These are phyloP conservation scores for Aspergillus novoparasiticus DNA, from an alignment of 2,329 filamentous ascomycete species.

Conservation along the genomic window DNA sequence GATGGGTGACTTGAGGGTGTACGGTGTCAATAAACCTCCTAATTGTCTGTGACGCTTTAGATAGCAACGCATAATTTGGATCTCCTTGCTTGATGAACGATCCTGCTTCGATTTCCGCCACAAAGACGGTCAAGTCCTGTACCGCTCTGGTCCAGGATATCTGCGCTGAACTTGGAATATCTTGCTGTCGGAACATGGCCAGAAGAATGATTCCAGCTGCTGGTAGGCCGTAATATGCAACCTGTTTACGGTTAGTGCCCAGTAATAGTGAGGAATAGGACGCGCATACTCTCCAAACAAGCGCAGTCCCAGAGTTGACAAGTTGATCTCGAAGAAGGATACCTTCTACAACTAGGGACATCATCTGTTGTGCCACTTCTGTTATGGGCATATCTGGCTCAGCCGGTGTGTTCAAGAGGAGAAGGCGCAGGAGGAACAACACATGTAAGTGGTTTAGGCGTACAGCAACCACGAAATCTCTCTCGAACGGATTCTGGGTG, in stretches of 20 bases:
- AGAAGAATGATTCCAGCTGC: slow-evolving; percentile 33
- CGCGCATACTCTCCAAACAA: slow-evolving; percentile 30
- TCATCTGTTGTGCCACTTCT: slow-evolving; percentile 30
- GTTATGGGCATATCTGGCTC: slow-evolving; percentile 29
- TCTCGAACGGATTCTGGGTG: slow-evolving; percentile 23
- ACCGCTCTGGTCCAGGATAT: slow-evolving; percentile 24
- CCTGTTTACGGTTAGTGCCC: slow-evolving; percentile 13
- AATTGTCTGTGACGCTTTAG: slow-evolving; percentile 29
- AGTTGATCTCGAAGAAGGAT: slow-evolving; percentile 30
- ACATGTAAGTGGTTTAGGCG: slow-evolving; percentile 32
- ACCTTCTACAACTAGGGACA: slow-evolving; percentile 29
- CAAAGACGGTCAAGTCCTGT: slow-evolving; percentile 32
- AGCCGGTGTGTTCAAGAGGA: slow-evolving; percentile 25
- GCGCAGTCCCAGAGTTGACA: slow-evolving; percentile 29
- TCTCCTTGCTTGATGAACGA: slow-evolving; percentile 27
- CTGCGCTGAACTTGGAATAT: slow-evolving; percentile 9
- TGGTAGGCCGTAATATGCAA: slow-evolving; percentile 33
- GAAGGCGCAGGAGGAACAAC: slow-evolving; percentile 28
- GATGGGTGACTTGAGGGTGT: no score
- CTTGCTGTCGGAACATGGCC: slow-evolving; percentile 27
- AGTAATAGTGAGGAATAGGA: background rate
- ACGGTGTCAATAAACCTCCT: slow-evolving; percentile 26
- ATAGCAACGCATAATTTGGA: slow-evolving; percentile 28
- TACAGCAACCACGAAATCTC: slow-evolving; percentile 29
- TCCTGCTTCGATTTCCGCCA: slow-evolving; percentile 30